Base-by-base conservation (phyloP, 2,329 filamentous ascomycete genomes). In the Pleurostoma richardsiae region DNA sequence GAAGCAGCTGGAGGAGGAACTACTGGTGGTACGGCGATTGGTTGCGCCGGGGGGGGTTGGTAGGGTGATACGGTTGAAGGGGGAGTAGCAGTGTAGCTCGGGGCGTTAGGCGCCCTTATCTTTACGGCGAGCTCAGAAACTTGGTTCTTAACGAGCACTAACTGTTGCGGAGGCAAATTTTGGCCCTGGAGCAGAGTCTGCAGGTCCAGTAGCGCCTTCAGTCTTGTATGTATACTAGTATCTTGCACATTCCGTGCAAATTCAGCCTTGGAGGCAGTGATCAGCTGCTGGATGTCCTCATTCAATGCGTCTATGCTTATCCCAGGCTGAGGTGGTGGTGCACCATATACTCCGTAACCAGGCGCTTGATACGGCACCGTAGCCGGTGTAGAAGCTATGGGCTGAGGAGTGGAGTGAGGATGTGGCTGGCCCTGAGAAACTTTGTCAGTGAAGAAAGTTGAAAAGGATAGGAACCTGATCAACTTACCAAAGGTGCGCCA, bases 181-280 rank as follows among this genome's bases (percentile, higher is more conserved):
- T 90, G 86, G 56, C 77, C 85, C 65, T 88, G 83, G 61, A 96
- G 73, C 55, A 92, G 80, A 56, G 77, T 82, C 71, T 95, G 89
- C 54, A 97, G 79, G 66, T 94, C 88, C 67, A 91, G 73, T 57
- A 96, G 80, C 52, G 90, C 90, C 70, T 89, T 88, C 61, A 96
- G 73, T 69, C 87, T 88, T 61, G 82, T 85, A 64, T 89, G 85
- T 62, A 89, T 77, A 68, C 82, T 80, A 67, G 76, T 69, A 73
- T 96, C 88, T 73, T 85, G 80, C 50, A 86, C 86, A 64, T 84
- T 89, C 54, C 80, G 80, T 54, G 85, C 83, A 70, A 89, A 86
- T 60, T 90, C 85, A 55, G 77, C 76, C 69, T 85, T 85, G 54
- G 86, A 84, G 56, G 80, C 80, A 59, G 77, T 69, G 64, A 96